Percentiles rank a stretch among this genome's conserved stretches.
These are phyloP conservation scores for Colletotrichum sp. DNA, from an alignment of 2,329 filamentous ascomycete species.

Conservation along the genomic window DNA sequence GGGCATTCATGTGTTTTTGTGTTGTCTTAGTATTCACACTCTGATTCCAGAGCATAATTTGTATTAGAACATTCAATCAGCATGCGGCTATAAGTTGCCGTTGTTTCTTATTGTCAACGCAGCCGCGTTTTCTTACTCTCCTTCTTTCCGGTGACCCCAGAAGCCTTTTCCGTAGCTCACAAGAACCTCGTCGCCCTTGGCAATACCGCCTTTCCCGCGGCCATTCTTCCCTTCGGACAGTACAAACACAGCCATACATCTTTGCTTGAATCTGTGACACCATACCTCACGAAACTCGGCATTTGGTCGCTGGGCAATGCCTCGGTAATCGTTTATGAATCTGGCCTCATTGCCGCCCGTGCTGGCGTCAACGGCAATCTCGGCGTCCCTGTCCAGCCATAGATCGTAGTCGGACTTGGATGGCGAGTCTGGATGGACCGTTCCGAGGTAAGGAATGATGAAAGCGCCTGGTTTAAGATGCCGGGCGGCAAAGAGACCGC, in stretches of 20 bases:
- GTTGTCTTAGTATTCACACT: neutral
- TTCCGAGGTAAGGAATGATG: slow-evolving; percentile 67
- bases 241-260: slow-evolving; percentile 65
- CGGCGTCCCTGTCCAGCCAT: slow-evolving; percentile 62
- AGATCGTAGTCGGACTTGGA: slow-evolving; percentile 66
- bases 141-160: slow-evolving; percentile 30
- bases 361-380: slow-evolving; percentile 66
- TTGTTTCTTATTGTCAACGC: neutral
- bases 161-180: slow-evolving; percentile 74
- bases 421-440: slow-evolving; percentile 52
- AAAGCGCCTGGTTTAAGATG: slow-evolving; percentile 59
- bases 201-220: slow-evolving; percentile 45
- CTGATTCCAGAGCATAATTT: neutral
- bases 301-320: slow-evolving; percentile 58
- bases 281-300: slow-evolving; percentile 66
- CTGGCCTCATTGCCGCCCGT: slow-evolving; percentile 66
- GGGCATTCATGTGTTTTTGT: neutral
- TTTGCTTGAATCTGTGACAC: slow-evolving; percentile 56
- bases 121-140: neutral
- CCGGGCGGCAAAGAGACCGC: slow-evolving; percentile 64
- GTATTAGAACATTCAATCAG: neutral
- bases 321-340: slow-evolving; percentile 72
- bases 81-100: neutral
- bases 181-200: slow-evolving; percentile 67
- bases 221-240: slow-evolving; percentile 46